Evolutionary conservation across 306 rosid genomes (phyloP).

Genomic region (Sesbania bispinosa): DNA sequence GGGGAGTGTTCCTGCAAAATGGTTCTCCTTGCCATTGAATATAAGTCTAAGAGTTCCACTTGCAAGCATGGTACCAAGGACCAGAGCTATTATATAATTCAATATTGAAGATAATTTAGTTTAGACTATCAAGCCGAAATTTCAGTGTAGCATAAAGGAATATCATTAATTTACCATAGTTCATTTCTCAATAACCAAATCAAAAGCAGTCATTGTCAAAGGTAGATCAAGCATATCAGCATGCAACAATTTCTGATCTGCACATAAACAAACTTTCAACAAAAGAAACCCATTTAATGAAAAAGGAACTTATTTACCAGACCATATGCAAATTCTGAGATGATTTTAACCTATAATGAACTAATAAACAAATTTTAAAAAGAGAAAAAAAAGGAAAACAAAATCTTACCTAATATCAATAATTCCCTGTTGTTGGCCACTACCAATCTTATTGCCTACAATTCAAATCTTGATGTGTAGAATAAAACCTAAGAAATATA

Average conservation of each 20-base stretch:
- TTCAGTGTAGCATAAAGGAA: too few species aligned
- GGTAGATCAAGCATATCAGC: too few species aligned
- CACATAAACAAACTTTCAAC: conserved; percentile 31
- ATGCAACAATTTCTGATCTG: too few species aligned
- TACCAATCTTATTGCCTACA: conserved; percentile 54
- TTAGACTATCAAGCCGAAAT: too few species aligned
- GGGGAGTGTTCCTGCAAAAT: conserved; percentile 59
- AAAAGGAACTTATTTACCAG: background rate
- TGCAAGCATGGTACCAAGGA: conserved; percentile 71
- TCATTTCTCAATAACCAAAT: too few species aligned
- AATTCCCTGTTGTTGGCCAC: conserved; percentile 46
- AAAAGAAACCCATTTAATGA: background rate
- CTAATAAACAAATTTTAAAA: background rate
- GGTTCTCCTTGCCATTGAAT: conserved; percentile 42
- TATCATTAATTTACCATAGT: too few species aligned
- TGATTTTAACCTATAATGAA: background rate
- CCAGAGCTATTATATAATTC: conserved; percentile 52
- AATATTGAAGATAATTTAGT: too few species aligned
- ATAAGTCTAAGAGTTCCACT: conserved; percentile 66
- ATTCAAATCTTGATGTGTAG: conserved; percentile 44
- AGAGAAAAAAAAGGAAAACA: background rate
- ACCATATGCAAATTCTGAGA: background rate
- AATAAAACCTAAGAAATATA: conserved; percentile 29
- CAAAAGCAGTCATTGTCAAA: too few species aligned
- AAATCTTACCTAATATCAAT: conserved; percentile 58